Base-by-base conservation (phyloP, 2,329 filamentous ascomycete genomes). In the Penicillium sp. region DNA sequence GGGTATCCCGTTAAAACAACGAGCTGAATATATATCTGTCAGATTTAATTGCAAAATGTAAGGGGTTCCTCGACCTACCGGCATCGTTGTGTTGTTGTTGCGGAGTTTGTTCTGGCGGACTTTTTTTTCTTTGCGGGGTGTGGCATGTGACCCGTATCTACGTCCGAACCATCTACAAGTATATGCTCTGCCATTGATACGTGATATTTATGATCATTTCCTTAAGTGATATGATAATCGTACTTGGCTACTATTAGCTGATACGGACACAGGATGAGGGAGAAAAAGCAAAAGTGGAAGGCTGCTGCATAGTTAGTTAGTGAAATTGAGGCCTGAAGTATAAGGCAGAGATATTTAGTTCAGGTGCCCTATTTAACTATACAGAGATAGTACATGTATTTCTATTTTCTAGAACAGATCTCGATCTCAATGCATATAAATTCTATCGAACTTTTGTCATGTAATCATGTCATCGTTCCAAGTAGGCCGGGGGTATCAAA, bases 1-100 rank as follows among this genome's bases (percentile, higher is more conserved):
- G 81, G 81, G 63, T 79, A 82, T 55, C 80, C 80, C 54, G 80
- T 81, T 53, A 83, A 70, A 50, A 82, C 72, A 52, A 83, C 74
- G 61, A 83, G 76, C 80, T 83, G 7, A 8, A 8, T 39, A 1
- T 2, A 26, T 13, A 9, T 49, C 24, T 47, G 38, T 24, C 3
- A 32, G 6, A 17, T 17, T 15, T 1, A 1, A 29, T 10, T 39
- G 4, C 5, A 19, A 5, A 4, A 32, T 8, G 1, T 26, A 15
- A 6, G 2, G 12, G 13, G 1, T 2, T 22, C 24, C 13, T 35
- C 17, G 13, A 51, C 59, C 38, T 59, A 64, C 63, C 41, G 62
- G 61, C 66, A 66, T 64, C 46, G 43, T 65, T 53, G 45, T 38
- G 41, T 47, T 34, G 47, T 51, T 34, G 46, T n/a, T n/a, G n/a